These are phyloP conservation scores for Metarhizium guizhouense DNA, from an alignment of 2,329 filamentous ascomycete species.

Conservation along the genomic window DNA sequence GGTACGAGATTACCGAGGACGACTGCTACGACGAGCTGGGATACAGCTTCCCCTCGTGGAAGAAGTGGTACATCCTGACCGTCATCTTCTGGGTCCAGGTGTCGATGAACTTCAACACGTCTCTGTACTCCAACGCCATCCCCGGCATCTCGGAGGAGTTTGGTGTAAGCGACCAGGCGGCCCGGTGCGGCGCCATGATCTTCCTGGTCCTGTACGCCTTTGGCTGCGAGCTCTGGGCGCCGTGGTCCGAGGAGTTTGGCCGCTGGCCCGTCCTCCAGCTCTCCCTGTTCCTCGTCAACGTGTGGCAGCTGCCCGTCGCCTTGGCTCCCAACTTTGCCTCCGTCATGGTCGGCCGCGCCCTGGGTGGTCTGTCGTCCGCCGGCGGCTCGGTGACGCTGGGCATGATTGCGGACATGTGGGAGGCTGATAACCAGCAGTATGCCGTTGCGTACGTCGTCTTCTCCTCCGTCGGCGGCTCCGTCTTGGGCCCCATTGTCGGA, in stretches of 20 bases:
- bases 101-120: slow-evolving; percentile 74
- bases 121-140: slow-evolving; percentile 62
- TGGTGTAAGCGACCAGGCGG: slow-evolving; percentile 56
- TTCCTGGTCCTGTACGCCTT: slow-evolving; percentile 77
- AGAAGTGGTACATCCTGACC: slow-evolving; percentile 66
- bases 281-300: slow-evolving; percentile 65
- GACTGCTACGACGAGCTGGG: slow-evolving; percentile 61
- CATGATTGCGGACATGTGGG: slow-evolving; percentile 69
- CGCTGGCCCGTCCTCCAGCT: slow-evolving; percentile 67
- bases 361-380: slow-evolving; percentile 62
- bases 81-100: slow-evolving; percentile 66
- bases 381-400: slow-evolving; percentile 66
- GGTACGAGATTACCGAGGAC: slow-evolving; percentile 39
- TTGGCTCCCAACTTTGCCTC: slow-evolving; percentile 65
- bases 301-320: slow-evolving; percentile 66
- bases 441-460: slow-evolving; percentile 71
- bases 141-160: slow-evolving; percentile 59
- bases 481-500: slow-evolving; percentile 70
- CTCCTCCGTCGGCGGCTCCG: slow-evolving; percentile 68
- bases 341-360: slow-evolving; percentile 59
- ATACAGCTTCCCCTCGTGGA: slow-evolving; percentile 48
- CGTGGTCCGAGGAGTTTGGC: slow-evolving; percentile 78
- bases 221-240: slow-evolving; percentile 81
- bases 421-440: slow-evolving; percentile 62
- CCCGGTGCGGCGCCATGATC: slow-evolving; percentile 65